phyloP scores from a whole-genome alignment of 192 early-diverging fungal genomes.

The Coemansia sp. region DNA sequence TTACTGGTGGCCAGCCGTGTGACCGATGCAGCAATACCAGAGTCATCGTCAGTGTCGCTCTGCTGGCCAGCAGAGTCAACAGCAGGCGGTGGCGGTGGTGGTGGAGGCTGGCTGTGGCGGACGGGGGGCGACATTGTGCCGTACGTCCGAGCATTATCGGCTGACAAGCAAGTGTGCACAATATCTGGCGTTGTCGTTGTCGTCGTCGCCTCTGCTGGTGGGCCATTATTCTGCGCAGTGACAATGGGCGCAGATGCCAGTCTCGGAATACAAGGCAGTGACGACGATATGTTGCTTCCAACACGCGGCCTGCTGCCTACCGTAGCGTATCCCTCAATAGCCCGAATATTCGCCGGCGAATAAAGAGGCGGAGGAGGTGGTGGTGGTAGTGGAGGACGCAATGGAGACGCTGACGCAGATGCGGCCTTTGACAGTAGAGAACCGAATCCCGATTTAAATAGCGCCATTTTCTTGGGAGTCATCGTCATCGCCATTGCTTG shows the following conservation, averaged over 20 bases:
- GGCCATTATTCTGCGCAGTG: no score
- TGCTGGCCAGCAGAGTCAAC: neutral
- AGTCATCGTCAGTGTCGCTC: constrained; percentile 36
- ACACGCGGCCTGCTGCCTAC: neutral
- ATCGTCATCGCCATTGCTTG: neutral
- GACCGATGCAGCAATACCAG: constrained; percentile 33
- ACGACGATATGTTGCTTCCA: neutral
- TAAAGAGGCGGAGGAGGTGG: neutral
- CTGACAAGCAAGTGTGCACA: neutral
- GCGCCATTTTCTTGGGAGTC: neutral
- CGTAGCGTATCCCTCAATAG: neutral
- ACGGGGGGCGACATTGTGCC: neutral
- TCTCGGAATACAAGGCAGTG: neutral
- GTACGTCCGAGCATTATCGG: neutral
- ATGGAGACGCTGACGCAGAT: no score
- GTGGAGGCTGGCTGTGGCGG: neutral
- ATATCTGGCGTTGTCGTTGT: no score
- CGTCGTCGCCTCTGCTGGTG: no score
- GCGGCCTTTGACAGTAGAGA: constrained; percentile 18
- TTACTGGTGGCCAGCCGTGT: constrained; percentile 4
- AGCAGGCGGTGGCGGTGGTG: neutral
- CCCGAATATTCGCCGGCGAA: neutral
- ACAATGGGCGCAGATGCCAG: neutral
- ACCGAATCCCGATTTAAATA: constrained; percentile 32
- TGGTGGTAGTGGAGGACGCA: neutral